Base-by-base conservation (phyloP, 2,329 filamentous ascomycete genomes). In the Xylariaceae sp. region DNA sequence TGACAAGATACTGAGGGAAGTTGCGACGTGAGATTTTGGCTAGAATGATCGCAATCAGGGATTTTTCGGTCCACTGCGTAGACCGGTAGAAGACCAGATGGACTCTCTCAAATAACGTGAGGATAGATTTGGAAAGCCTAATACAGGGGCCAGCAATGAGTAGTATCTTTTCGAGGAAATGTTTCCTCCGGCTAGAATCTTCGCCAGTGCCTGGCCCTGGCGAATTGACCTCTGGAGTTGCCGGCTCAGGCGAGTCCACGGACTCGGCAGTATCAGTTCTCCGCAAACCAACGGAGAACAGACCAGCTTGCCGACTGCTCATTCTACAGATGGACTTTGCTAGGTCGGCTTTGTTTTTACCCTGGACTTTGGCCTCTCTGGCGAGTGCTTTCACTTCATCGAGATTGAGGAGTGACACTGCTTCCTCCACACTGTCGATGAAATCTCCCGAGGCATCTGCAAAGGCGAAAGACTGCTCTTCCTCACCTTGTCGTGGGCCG, bases 61-160 rank as follows among this genome's bases (percentile, higher is more conserved):
- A 95, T 57, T 94, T 96, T 50, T 96, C 90, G 0, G 89, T 94
- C 92, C 92, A 98, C 55, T 94, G 85, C 0, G 87, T 93, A 8
- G 89, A 95, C 38, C 90, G 75, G 57, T 96, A 96, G 57, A 95
- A 98, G 18, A 98, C 88, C 3, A 98, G 65, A 60, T 96, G 92
- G 1, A 96, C 88, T 17, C 92, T 77, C 57, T 95, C 88, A 50
- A 98, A 98, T 1, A 98, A 71, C 49, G 80, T 86, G 42, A 88
- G 73, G 1, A 80, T 72, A 0, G 74, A 61, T 1, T 80, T 61
- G 1, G 86, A 86, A 10, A 98, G 72, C 23, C 90, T 73, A 40
- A 96, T 80, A 44, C 89, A 94, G 11, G 87, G 77, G 0, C 92
- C 92, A 0, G 84, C 83, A 37, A 80, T 78, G 19, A 71, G 69